Evolutionary conservation across 306 rosid species (phyloP).

Genomic region (Chamaecrista fasciculata): DNA sequence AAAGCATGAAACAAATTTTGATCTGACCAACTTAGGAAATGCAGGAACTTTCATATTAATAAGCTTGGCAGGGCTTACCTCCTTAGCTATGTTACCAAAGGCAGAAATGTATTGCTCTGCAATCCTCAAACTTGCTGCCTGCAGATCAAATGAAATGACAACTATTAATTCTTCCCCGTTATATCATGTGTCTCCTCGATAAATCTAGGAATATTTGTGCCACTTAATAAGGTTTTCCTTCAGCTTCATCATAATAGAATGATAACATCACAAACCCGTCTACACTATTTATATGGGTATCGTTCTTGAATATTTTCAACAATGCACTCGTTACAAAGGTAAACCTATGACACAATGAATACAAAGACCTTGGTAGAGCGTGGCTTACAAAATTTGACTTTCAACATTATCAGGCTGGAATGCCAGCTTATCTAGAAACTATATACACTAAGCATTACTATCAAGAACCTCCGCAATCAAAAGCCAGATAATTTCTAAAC

Average conservation of each 20-base stretch:
- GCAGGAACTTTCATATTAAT: conserved; percentile 4
- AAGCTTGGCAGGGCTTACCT: conserved; percentile 51
- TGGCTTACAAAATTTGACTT: neutral
- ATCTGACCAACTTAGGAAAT: neutral
- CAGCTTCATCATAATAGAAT: conserved; percentile 5
- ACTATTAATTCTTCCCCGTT: conserved; percentile 19
- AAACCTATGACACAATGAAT: conserved; percentile 2
- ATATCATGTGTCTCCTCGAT: neutral
- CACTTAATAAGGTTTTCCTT: neutral
- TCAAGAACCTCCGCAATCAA: neutral
- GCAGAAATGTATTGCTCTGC: conserved; percentile 93
- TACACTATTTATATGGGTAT: conserved; percentile 2
- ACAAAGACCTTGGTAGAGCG: neutral
- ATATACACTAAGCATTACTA: neutral
- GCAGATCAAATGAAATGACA: conserved; percentile 42
- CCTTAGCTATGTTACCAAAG: conserved; percentile 84
- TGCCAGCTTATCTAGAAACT: conserved; percentile 1
- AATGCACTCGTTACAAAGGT: conserved; percentile 8
- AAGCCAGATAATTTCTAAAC: conserved; percentile 10
- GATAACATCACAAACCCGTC: conserved; percentile 14
- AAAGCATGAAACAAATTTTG: conserved; percentile 1
- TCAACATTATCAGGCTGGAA: conserved; percentile 11
- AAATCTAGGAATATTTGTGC: neutral
- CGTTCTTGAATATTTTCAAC: conserved; percentile 17
- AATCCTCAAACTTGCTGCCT: conserved; percentile 91